Conservation (phyloP, 257 asterid species). For the Nicotiana obtusifolia region DNA sequence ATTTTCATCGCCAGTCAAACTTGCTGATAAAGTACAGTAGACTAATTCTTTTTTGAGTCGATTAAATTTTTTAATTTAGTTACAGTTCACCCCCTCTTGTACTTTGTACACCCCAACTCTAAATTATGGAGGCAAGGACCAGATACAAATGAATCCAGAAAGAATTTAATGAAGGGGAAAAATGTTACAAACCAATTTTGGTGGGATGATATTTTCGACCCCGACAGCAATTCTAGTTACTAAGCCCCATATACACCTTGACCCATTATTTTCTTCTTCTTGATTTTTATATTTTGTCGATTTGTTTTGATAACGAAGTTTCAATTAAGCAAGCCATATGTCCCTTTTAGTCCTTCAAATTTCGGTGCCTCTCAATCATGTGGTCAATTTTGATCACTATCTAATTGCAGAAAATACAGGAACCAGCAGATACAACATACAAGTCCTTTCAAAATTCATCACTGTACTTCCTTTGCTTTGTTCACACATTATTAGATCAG, state of each 20-base stretch:
- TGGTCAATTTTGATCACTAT: background rate
- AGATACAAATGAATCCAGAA: background rate
- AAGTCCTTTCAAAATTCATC: background rate
- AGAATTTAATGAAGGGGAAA: background rate
- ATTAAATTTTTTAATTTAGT: too few relatives aligned
- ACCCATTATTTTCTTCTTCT: background rate
- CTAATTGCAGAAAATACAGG: background rate
- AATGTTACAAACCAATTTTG: background rate
- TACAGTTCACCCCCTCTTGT: too few relatives aligned
- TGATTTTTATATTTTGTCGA: slow-evolving; percentile 8
- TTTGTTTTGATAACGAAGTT: background rate
- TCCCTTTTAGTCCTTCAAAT: background rate
- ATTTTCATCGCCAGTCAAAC: too few relatives aligned
- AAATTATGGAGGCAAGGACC: background rate
- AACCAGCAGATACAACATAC: background rate
- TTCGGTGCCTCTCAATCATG: background rate
- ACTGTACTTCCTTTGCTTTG: background rate
- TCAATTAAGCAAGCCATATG: background rate
- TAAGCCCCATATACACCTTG: background rate
- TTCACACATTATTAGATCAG: background rate
- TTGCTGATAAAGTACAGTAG: too few relatives aligned
- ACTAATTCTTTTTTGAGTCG: too few relatives aligned
- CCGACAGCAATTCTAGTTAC: background rate
- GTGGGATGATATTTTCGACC: background rate
- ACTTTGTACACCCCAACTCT: too few relatives aligned